Evolutionary conservation across 2,329 filamentous ascomycete species (phyloP).

Genomic region (Penicillium sp.): DNA sequence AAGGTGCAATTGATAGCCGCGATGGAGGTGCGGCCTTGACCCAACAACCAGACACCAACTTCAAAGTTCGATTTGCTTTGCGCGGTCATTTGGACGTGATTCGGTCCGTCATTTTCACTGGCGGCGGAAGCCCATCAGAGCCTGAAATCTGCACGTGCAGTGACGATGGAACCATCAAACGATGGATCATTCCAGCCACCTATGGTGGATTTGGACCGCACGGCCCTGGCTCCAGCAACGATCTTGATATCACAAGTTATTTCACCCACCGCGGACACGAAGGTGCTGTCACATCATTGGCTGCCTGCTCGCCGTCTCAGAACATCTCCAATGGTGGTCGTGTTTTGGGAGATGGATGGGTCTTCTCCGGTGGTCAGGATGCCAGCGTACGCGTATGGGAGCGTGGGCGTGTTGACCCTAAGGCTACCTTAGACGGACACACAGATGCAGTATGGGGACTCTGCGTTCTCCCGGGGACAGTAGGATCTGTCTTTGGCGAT

Average conservation of each 20-base stretch:
- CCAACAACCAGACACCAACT: slow-evolving; percentile 70
- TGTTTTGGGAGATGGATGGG: slow-evolving; percentile 91
- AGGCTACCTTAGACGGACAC: slow-evolving; percentile 90
- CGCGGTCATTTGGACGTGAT: slow-evolving; percentile 93
- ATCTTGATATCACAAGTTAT: slow-evolving; percentile 88
- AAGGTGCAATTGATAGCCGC: slow-evolving; percentile 65
- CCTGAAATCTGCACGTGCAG: slow-evolving; percentile 96
- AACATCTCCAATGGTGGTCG: slow-evolving; percentile 88
- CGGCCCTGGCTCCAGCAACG: slow-evolving; percentile 61
- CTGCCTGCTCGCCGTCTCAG: slow-evolving; percentile 82
- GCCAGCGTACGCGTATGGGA: slow-evolving; percentile 94
- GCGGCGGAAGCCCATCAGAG: slow-evolving; percentile 90
- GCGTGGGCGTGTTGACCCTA: slow-evolving; percentile 87
- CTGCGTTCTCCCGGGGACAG: slow-evolving; percentile 83
- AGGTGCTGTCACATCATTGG: slow-evolving; percentile 83
- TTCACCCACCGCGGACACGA: slow-evolving; percentile 94
- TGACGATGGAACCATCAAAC: slow-evolving; percentile 93
- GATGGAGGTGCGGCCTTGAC: slow-evolving; percentile 42
- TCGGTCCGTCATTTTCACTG: slow-evolving; percentile 92
- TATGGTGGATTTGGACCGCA: slow-evolving; percentile 64
- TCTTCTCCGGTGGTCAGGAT: slow-evolving; percentile 96
- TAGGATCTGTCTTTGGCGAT: slow-evolving; percentile 75
- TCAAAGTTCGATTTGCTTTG: slow-evolving; percentile 90
- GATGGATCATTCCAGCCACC: slow-evolving; percentile 88
- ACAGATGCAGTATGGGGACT: slow-evolving; percentile 96